Conservation (phyloP, 345 rosid genomes). For the Eucalyptus cloeziana region DNA sequence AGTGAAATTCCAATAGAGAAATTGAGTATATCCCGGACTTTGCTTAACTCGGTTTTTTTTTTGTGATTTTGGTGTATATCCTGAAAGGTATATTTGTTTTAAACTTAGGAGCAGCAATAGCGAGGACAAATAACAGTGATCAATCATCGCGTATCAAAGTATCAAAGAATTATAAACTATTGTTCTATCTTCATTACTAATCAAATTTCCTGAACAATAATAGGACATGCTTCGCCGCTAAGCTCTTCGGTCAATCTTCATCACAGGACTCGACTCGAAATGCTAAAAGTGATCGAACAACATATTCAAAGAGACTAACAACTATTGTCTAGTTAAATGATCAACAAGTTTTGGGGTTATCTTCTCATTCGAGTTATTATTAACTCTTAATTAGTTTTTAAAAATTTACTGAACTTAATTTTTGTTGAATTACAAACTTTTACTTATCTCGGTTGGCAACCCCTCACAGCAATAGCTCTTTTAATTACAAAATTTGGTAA, state of each 20-base stretch:
- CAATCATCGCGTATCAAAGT: not conserved
- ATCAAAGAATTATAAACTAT: not conserved
- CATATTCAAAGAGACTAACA: not conserved
- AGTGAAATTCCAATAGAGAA: not conserved
- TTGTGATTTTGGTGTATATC: too few species aligned
- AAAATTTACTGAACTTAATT: not conserved
- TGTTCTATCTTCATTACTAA: not conserved
- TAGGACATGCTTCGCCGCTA: not conserved
- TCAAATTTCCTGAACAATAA: not conserved
- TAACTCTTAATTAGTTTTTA: not conserved
- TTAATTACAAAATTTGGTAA: not conserved
- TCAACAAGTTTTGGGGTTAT: not conserved
- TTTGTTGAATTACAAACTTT: not conserved
- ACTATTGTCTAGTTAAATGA: not conserved
- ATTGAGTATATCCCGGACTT: not conserved
- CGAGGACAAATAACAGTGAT: too few species aligned
- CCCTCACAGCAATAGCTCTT: not conserved
- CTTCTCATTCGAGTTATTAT: not conserved
- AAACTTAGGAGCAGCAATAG: not conserved
- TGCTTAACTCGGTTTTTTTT: not conserved
- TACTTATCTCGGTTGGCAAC: not conserved
- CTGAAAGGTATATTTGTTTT: too few species aligned
- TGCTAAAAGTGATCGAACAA: not conserved
- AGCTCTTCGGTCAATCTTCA: not conserved
- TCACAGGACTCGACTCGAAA: not conserved